Evolutionary conservation across 495 filamentous ascomycete genomes (phyloP), one percentile per base, ranked within the genome.

Genomic region (Thermothielavioides terrestris): DNA sequence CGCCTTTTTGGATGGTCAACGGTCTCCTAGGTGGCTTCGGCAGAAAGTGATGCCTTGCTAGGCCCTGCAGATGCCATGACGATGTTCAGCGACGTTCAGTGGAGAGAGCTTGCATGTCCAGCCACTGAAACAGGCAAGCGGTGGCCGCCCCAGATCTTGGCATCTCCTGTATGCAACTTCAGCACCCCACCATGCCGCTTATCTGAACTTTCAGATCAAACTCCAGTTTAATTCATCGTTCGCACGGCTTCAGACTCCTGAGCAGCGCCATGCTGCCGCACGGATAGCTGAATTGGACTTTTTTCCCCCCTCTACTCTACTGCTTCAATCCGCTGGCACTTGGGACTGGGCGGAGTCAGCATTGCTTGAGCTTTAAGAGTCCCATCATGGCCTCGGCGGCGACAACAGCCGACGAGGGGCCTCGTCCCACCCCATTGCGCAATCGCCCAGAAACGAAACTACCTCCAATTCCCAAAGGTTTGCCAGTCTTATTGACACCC

Each of bases 401-500:
- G 4, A 17, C 22, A 2, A 28, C 39, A 2, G 18, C 1, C 20
- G 6, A 26, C 8, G 1, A 12, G n/a, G 11, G 23, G 17, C 9
- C 25, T 14, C 11, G 20, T 17, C 40, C 38, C 3, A 46, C 36
- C 20, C 14, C 32, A 11, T 43, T 58, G 34, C 52, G 28, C 50
- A 67, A 64, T 58, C 48, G 50, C 38, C 58, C 56, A 17, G 51
- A 64, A 6, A 21, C 48, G 18, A 80, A 79, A 47, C 65, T 75
- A n/a, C 61, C 71, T 17, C 53, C 56, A 17, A 59, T 80, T 11
- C 73, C 76, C 14, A 65, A 69, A 56, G 70, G 77, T 78, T 59
- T 34, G 41, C 31, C 23, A 28, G 21, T 9, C 14, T 17, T 11
- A 15, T 15, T 17, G n/a, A 8, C 21, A 26, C 46, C 42, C 41